These are phyloP conservation scores for Chlorella sp. DNA, from an alignment of 139 green algal species.

Conservation along the genomic window DNA sequence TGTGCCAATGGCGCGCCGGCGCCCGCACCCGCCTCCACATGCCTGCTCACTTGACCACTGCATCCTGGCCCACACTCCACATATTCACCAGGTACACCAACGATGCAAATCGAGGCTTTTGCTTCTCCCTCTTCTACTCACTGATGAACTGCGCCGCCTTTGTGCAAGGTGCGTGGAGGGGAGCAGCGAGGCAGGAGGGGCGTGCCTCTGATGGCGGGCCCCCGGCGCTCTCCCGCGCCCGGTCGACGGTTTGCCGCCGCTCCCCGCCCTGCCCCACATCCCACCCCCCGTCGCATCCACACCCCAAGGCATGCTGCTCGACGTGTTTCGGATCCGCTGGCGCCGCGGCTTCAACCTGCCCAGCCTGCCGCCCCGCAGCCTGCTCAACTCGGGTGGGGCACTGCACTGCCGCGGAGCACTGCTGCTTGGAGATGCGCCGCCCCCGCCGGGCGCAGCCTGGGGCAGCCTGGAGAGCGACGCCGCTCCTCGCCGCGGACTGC, in stretches of 20 bases:
- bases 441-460: too few species aligned
- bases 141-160: conserved; percentile 65
- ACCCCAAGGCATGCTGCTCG: conserved; percentile 51
- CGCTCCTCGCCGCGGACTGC: too few species aligned
- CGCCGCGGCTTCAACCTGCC: conserved; percentile 39
- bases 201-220: too few species aligned
- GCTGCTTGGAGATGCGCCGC: too few species aligned
- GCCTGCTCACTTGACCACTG: too few species aligned
- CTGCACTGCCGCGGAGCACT: too few species aligned
- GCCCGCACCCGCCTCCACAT: too few species aligned
- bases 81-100: conserved; percentile 21
- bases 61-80: too few species aligned
- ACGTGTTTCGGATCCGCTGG: conserved; percentile 48
- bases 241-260: not conserved
- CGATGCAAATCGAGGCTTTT: conserved; percentile 45
- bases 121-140: conserved; percentile 60
- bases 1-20: too few species aligned
- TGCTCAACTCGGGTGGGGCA: conserved; percentile 56
- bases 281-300: not conserved
- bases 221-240: too few species aligned
- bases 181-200: too few species aligned
- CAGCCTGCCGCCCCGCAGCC: conserved; percentile 2
- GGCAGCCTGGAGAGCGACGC: too few species aligned
- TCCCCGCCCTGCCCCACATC: not conserved
- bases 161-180: conserved; percentile 19